Evolutionary conservation across 2,329 filamentous ascomycete species (phyloP), one percentile per base, ranked within the genome.

Genomic region (Colletotrichum sp.): DNA sequence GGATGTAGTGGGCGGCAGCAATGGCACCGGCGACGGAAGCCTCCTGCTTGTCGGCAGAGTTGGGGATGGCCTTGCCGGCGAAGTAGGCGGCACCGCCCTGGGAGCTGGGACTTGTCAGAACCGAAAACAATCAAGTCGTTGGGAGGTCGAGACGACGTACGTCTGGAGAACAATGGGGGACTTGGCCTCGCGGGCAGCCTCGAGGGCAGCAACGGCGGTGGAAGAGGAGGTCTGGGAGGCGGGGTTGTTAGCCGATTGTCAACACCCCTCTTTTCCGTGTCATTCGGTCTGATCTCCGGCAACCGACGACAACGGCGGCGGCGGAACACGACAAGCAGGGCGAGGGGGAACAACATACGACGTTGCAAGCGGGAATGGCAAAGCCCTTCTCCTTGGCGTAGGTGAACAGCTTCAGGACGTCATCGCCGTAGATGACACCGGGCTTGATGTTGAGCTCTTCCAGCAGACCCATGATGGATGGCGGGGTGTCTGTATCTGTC

Each of bases 31-130:
- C 93, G 84, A 99, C 94, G 80, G 96, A 98, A 77, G 96, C 96
- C 82, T 93, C 90, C 89, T 98, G 97, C 88, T 96, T 90, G 78
- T 89, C 87, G 83, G 79, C 87, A 78, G 82, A 83, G 86, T 98
- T 97, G 88, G 91, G 88, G 82, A 98, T 92, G 84, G 94, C 95
- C 92, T 96, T 96, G 87, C 95, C 96, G 81, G 94, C 95, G 84
- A 98, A 98, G 91, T 93, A 98, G 82, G 96, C 96, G 78, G 95
- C 94, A 88, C 96, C 96, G 83, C 97, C 97, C 88, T 98, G 95
- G 82, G 95, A 97, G 32, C 76, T 77, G 48, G 30, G 10, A 67
- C 48, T 16, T 39, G 62, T 76, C 71, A 75, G 75, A 71, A 12
- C 27, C 25, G 30, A 28, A 15, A 39, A 22, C 36, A 27, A n/a